Conservation (phyloP, 306 rosid species). For the Vigna angularis region DNA sequence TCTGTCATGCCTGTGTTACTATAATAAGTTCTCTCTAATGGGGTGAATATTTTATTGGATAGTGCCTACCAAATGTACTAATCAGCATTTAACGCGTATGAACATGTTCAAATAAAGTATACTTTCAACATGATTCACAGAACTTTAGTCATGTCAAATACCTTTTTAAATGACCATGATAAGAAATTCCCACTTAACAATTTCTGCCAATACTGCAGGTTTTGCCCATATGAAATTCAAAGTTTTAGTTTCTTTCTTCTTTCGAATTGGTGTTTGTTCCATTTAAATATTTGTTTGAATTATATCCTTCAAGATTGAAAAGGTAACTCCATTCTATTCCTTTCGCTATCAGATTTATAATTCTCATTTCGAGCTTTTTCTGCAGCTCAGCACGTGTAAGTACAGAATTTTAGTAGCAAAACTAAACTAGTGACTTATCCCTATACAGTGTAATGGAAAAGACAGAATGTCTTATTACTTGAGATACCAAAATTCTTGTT, state of each 20-base stretch:
- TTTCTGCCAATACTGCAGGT: no score
- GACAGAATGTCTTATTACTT: background rate
- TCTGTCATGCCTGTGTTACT: background rate
- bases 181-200: background rate
- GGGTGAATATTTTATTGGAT: background rate
- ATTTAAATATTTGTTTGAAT: no score
- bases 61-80: background rate
- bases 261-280: no score
- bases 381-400: no score
- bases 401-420: background rate
- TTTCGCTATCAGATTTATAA: no score
- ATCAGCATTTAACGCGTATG: background rate
- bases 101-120: background rate
- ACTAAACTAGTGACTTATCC: slow-evolving; percentile 2
- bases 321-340: no score
- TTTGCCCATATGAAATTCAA: no score
- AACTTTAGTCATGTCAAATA: background rate
- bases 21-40: background rate
- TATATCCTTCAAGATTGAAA: no score
- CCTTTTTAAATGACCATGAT: background rate
- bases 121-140: background rate
- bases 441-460: background rate
- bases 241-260: no score
- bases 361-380: no score
- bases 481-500: background rate